Conservation (phyloP, 768 basidiomycete species). For the Phlegmacium glaucopus region DNA sequence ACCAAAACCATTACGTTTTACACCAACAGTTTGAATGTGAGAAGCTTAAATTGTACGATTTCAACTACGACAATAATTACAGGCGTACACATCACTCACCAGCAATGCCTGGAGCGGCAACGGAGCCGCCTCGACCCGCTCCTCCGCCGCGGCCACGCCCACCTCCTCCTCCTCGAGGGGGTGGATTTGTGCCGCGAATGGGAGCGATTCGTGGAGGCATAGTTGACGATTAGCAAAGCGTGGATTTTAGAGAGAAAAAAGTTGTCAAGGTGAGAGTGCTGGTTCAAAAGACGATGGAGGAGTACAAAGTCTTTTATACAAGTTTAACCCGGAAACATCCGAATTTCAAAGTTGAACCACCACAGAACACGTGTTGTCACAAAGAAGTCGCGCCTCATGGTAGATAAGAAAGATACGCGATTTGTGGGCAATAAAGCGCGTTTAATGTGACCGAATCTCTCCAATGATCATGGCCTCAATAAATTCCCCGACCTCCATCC, state of each 20-base stretch:
- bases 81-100: constrained; percentile 26
- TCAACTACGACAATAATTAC: constrained; percentile 4
- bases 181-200: constrained; percentile 19
- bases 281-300: background rate
- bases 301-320: background rate
- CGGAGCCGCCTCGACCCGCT: constrained; percentile 28
- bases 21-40: constrained; percentile 50
- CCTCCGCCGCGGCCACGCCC: constrained; percentile 24
- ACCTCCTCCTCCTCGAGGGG: constrained; percentile 15
- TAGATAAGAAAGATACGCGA: too few species aligned
- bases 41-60: constrained; percentile 16
- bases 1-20: constrained; percentile 59
- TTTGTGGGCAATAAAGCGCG: too few species aligned
- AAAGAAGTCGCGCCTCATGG: too few species aligned
- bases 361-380: too few species aligned
- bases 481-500: constrained; percentile 50
- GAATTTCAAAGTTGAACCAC: background rate
- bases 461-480: constrained; percentile 67
- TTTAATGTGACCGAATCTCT: constrained; percentile 40
- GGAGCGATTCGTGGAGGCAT: constrained; percentile 27
- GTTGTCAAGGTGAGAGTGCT: constrained; percentile 1
- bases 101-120: constrained; percentile 23
- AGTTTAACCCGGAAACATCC: constrained; percentile 5
- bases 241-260: background rate
- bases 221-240: constrained; percentile 9